A percentile compares a stretch with the other conserved stretches of the same genome.
phyloP scores from a whole-genome alignment of 2,329 filamentous ascomycete species.

The Colletotrichum simmondsii region DNA sequence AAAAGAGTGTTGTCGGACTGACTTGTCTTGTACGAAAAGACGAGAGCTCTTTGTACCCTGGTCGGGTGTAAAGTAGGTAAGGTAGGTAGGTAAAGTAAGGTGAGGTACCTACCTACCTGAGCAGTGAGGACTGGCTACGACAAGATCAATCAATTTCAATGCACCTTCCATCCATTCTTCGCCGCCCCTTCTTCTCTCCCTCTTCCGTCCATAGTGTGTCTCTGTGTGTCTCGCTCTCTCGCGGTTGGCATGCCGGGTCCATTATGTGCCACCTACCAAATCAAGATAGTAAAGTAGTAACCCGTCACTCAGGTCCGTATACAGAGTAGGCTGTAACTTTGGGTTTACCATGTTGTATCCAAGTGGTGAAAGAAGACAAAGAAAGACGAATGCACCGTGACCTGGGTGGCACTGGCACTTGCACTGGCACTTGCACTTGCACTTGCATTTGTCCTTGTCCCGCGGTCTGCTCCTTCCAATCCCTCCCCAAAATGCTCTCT shows the following conservation, averaged over 20 bases:
- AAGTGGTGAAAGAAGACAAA: constrained; percentile 20
- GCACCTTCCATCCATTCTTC: not conserved
- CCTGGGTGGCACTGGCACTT: constrained; percentile 18
- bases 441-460: not conserved
- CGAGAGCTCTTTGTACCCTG: not conserved
- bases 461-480: not conserved
- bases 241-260: not conserved
- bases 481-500: not conserved
- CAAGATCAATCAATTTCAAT: not conserved
- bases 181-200: not conserved
- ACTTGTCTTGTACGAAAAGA: not conserved
- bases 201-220: not conserved
- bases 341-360: not conserved
- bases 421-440: not conserved
- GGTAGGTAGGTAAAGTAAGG: not conserved
- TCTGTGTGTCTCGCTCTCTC: not conserved
- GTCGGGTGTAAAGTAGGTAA: not conserved
- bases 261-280: not conserved
- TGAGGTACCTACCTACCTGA: too few relatives aligned
- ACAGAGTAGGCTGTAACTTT: not conserved
- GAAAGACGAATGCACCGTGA: constrained; percentile 18
- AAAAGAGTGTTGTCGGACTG: not conserved
- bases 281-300: not conserved
- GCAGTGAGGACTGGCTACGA: not conserved
- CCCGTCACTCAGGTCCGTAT: not conserved